These are phyloP conservation scores for Phyllosticta citribraziliensis DNA, from an alignment of 2,329 filamentous ascomycete genomes.

Conservation along the genomic window DNA sequence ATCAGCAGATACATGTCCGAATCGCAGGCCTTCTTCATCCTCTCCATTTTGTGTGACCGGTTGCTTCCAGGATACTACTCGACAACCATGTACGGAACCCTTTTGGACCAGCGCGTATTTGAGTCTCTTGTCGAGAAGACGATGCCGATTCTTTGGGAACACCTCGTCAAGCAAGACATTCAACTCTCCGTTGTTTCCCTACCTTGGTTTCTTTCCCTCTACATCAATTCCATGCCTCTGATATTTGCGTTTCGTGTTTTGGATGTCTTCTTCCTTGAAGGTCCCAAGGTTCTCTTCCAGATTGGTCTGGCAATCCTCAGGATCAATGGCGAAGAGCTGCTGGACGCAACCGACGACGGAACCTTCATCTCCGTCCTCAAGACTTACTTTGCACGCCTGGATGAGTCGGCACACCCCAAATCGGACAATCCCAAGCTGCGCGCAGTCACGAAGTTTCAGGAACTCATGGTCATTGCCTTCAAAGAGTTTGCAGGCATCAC, in stretches of 20 bases:
- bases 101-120: slow-evolving; percentile 94
- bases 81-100: slow-evolving; percentile 96
- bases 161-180: slow-evolving; percentile 92
- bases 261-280: slow-evolving; percentile 97
- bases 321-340: slow-evolving; percentile 90
- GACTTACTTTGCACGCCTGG: slow-evolving; percentile 82
- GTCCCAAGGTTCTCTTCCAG: slow-evolving; percentile 94
- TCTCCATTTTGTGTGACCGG: slow-evolving; percentile 85
- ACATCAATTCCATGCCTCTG: slow-evolving; percentile 98
- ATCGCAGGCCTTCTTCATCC: slow-evolving; percentile 84
- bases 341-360: slow-evolving; percentile 89
- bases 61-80: slow-evolving; percentile 95
- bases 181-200: slow-evolving; percentile 95
- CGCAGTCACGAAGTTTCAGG: slow-evolving; percentile 91
- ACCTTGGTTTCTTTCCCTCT: slow-evolving; percentile 95
- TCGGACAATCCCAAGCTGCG: slow-evolving; percentile 92
- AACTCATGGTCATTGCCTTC: slow-evolving; percentile 98
- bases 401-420: slow-evolving; percentile 91
- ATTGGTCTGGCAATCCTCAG: slow-evolving; percentile 92
- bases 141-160: slow-evolving; percentile 97
- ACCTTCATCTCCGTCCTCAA: slow-evolving; percentile 96
- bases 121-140: slow-evolving; percentile 97
- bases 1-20: slow-evolving; percentile 76
- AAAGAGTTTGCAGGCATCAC: slow-evolving; percentile 97
- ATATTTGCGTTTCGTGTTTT: slow-evolving; percentile 95